Evolutionary conservation across 768 basidiomycete genomes (phyloP), one percentile per base, ranked within the genome.

Genomic region (Suillus brevipes): DNA sequence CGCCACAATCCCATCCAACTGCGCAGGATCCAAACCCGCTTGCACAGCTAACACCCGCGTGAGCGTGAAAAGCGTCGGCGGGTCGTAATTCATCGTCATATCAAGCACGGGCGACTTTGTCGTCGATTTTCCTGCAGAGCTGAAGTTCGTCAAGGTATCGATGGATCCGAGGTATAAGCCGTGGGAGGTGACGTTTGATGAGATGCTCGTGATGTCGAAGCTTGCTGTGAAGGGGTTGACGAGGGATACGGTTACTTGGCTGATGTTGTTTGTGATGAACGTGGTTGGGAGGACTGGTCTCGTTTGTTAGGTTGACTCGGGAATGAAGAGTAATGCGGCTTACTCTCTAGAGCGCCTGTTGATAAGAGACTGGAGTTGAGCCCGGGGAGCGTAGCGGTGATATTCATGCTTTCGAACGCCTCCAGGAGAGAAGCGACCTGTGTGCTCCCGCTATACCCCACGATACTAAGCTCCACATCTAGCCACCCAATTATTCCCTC

Each of bases 21-120:
- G 88, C 6, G 80, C 78, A 1, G 84, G 83, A 65, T 84, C 78
- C 61, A 89, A 72, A 1, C 88, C 87, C 12, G 89, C 89, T 63
- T 87, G 81, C 14, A 87, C 81, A 4, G 89, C 89, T 13, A 91
- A 80, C 6, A 81, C 78, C n/a, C 89, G 84, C 38, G 89, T 88
- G 28, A 92, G 78, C 0, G 89, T 88, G 73, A 92, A 92, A 43
- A 92, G 78, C n/a, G 83, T 77, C 10, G 84, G 74, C 23, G 89
- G 89, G 67, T 90, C 86, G 67, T 87, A 82, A 71, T 91, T 89
- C 84, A 91, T 84, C 69, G 85, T 77, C 62, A 91, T 76, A 64
- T 86, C 76, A 64, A 92, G 77, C 7, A 71, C 72, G 9, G 90
- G 89, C 2, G 88, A 89, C 38, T 79, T 75, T 3, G 84, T 87